Evolutionary conservation across 768 basidiomycete species (phyloP), one percentile per base, ranked within the genome.

Genomic region (Mrakia blollopis): DNA sequence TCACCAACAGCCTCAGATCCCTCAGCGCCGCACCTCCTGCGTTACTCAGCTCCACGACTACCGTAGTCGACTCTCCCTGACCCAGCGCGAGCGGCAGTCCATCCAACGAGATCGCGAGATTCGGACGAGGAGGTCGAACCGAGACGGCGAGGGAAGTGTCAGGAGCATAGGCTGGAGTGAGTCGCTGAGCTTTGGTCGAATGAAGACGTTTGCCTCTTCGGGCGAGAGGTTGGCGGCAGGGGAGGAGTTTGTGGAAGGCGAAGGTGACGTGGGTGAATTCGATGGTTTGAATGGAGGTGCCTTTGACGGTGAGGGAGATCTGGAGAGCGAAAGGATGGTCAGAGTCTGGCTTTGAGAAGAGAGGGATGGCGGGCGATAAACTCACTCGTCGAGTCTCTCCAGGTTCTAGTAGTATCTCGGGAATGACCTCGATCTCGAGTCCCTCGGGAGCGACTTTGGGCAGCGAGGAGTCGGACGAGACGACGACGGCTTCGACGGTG

Each of bases 161-260:
- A 14, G 89, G 86, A 14, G 89, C 90, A 81, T 96, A 95, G 2
- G 88, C 88, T 16, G 88, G 88, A 39, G 82, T 86, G 79, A 90
- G 88, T 65, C 90, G 86, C 80, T 95, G 91, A 21, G 87, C 84
- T 41, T 87, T 86, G 3, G 93, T 94, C 73, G 89, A 88, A 72
- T 94, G 89, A 16, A 97, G 85, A 71, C 94, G 86, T 63, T 86
- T 88, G 21, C 94, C 94, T n/a, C 89, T 89, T 47, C 86, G 86
- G 13, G 88, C 86, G 3, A 94, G 86, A 0, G 89, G 84, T 82
- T 95, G 94, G 0, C 82, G 85, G 35, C 86, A 85, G 3, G 91
- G 89, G 28, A 95, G 86, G 44, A 92, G 86, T 7, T 80, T 73
- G 73, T 83, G 82, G 74, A 88, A 95, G 41, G 89, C 83, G 79